These are phyloP conservation scores for Alternaria postmessia DNA, from an alignment of 2,329 filamentous ascomycete genomes.

Conservation along the genomic window DNA sequence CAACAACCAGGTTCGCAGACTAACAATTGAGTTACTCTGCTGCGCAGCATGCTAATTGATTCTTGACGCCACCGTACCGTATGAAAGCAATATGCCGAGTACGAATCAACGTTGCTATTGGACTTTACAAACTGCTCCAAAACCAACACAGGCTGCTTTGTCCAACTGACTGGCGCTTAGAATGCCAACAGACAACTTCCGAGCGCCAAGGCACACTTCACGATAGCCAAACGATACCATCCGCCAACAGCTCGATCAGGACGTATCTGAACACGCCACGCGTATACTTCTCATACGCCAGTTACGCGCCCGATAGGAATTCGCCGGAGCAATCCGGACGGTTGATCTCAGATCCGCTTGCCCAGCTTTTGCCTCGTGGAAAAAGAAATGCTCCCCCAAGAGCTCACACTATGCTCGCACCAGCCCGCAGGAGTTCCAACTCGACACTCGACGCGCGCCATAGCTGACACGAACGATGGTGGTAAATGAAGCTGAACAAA, in stretches of 20 bases:
- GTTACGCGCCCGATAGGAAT: not conserved
- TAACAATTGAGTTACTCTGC: not conserved
- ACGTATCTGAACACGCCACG: not conserved
- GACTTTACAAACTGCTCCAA: not conserved
- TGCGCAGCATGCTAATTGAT: not conserved
- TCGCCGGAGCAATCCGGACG: not conserved
- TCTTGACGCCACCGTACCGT: slow-evolving; percentile 6
- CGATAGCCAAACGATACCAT: not conserved
- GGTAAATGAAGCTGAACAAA: not conserved
- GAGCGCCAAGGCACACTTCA: slow-evolving; percentile 5
- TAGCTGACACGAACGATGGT: not conserved
- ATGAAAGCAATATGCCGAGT: not conserved
- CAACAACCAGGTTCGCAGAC: not conserved
- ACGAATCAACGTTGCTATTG: not conserved
- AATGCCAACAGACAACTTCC: not conserved
- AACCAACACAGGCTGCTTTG: not conserved
- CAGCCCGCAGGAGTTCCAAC: not conserved
- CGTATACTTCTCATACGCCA: not conserved
- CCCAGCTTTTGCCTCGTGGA: not conserved
- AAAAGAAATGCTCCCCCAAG: not conserved
- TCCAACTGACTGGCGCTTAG: not conserved
- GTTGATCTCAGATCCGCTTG: not conserved
- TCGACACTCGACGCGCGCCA: not conserved
- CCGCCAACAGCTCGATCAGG: not conserved
- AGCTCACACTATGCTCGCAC: not conserved